Evolutionary conservation across 129 eudicot species (phyloP), one percentile per base, ranked within the genome.

Genomic region (Helichrysum umbraculigerum): DNA sequence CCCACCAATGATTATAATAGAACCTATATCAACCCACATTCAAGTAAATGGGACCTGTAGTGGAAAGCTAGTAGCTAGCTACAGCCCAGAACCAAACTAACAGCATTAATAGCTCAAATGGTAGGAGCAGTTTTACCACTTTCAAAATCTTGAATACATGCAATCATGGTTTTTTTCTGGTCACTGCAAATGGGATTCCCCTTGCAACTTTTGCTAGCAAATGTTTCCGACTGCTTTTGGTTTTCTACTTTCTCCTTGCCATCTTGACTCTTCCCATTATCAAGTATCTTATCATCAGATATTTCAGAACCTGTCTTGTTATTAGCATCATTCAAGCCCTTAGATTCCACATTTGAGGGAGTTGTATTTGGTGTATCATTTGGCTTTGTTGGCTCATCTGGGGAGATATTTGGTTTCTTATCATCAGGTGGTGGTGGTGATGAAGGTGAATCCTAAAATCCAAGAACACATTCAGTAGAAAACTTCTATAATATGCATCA

Each of bases 61-160:
- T 16, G 3, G 14, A 57, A 57, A 19, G 29, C n/a, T 42, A 61
- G 47, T 7, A 62, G 41, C 70, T 39, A 74, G 59, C 56, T 1
- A 0, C 3, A 47, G 54, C 3, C 1, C 6, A 0, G 8, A 39
- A 33, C 22, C 34, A 21, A 41, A 42, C 34, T 51, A 64, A 51
- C 67, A 54, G 44, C 17, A 54, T 39, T 16, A 37, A 75, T 51
- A 25, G 67, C 20, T 54, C 59, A 57, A 25, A 7, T 19, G n/a
- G 51, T 76, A n/a, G 12, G 15, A 57, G 3, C 12, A 21, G 3
- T 16, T 71, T 63, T 72, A 79, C 82, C 82, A 34, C 11, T 72
- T 50, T 79, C 73, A 72, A 33, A 47, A 71, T 72, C 73, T 62
- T 71, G 67, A 63, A 72, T 39, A 51, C 82, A 79, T 19, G 78